phyloP scores from a whole-genome alignment of 306 rosid species.

The Trifolium dubium region DNA sequence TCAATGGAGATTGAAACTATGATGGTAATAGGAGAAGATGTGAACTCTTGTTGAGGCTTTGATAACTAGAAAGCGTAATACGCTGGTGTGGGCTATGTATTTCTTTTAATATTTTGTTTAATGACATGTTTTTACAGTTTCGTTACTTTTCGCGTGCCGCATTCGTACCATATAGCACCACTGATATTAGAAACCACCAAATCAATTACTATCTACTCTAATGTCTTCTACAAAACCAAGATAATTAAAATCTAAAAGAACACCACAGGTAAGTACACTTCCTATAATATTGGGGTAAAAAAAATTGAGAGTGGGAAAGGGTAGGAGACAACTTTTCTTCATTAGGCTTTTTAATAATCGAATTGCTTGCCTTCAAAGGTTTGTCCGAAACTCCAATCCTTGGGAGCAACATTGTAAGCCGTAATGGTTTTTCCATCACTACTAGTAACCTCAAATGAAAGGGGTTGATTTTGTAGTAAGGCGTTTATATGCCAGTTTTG shows the following conservation, averaged over 20 bases:
- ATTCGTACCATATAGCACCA: too few species aligned
- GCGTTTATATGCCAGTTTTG: constrained; percentile 95
- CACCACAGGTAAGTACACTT: constrained; percentile 18
- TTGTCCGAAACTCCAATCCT: constrained; percentile 88
- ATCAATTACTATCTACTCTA: constrained; percentile 40
- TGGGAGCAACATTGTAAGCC: constrained; percentile 81
- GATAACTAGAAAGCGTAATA: too few species aligned
- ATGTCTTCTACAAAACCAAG: constrained; percentile 41
- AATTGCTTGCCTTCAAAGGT: constrained; percentile 95
- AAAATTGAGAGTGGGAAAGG: background rate
- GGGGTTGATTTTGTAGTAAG: constrained; percentile 81
- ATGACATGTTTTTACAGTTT: too few species aligned
- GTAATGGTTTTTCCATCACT: constrained; percentile 74
- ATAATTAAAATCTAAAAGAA: constrained; percentile 35
- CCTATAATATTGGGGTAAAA: constrained; percentile 28
- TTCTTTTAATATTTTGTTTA: too few species aligned
- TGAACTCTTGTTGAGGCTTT: too few species aligned
- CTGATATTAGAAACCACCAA: constrained; percentile 34
- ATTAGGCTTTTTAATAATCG: constrained; percentile 51
- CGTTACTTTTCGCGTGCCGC: too few species aligned
- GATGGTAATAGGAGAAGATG: too few species aligned
- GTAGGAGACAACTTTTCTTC: constrained; percentile 30
- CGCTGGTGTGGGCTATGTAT: too few species aligned
- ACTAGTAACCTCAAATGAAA: constrained; percentile 78
- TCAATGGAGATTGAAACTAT: too few species aligned